Conservation (phyloP, 805 yeast genomes). For the Ogataea nakhonphanomensis region DNA sequence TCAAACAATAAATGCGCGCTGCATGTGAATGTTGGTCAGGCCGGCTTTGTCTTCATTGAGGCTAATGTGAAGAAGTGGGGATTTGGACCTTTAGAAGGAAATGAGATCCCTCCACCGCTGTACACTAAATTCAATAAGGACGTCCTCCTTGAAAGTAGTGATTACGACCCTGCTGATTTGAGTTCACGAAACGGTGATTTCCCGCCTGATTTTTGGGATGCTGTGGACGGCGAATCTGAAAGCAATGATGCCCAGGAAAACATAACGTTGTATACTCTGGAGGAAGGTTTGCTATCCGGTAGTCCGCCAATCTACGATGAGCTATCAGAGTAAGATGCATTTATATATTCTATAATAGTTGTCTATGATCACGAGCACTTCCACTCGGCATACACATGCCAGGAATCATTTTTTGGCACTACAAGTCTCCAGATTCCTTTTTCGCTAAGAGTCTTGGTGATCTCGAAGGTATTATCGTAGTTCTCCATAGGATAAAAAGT, state of each 20-base stretch:
- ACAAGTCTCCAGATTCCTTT: constrained; percentile 81
- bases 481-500: constrained; percentile 55
- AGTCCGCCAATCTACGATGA: too few relatives aligned
- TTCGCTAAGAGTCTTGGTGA: constrained; percentile 62
- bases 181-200: constrained; percentile 39
- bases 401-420: constrained; percentile 73
- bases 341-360: background rate
- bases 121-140: constrained; percentile 79
- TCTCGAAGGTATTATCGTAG: constrained; percentile 53
- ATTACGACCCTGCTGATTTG: constrained; percentile 48
- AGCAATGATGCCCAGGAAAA: constrained; percentile 36
- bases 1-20: constrained; percentile 76
- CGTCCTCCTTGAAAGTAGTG: constrained; percentile 63
- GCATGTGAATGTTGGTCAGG: constrained; percentile 90
- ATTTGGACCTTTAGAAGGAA: constrained; percentile 85
- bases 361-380: constrained; percentile 19
- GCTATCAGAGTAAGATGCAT: constrained; percentile 1
- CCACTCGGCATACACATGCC: constrained; percentile 95
- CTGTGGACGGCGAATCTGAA: constrained; percentile 24
- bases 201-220: constrained; percentile 56
- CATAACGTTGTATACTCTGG: constrained; percentile 28
- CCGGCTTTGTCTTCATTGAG: constrained; percentile 86
- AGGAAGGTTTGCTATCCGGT: constrained; percentile 10
- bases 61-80: constrained; percentile 96
- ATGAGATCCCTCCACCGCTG: constrained; percentile 90